phyloP scores from a whole-genome alignment of 306 rosid genomes.

The Cucumis hystrix region DNA sequence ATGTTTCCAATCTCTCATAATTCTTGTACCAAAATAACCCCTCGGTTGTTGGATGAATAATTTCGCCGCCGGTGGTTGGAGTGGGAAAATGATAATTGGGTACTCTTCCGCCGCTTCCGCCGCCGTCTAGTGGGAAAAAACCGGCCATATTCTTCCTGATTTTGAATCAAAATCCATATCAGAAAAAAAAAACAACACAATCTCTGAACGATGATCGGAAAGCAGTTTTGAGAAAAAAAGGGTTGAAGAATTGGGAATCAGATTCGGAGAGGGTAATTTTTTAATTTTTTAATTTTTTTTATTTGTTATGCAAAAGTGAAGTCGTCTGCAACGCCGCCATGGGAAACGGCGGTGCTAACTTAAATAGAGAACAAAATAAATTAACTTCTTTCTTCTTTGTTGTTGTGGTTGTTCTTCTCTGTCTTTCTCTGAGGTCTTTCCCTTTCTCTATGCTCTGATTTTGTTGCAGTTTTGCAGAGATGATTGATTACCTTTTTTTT shows the following conservation, averaged over 20 bases:
- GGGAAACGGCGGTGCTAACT: not conserved
- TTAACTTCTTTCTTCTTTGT: not conserved
- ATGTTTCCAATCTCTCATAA: constrained; percentile 35
- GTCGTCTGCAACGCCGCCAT: constrained; percentile 5
- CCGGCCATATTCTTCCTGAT: constrained; percentile 42
- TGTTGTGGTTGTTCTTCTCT: not conserved
- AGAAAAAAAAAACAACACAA: not conserved
- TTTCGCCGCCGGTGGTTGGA: not conserved
- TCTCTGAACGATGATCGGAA: not conserved
- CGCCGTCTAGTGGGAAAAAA: constrained; percentile 39
- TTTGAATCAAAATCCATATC: constrained; percentile 49
- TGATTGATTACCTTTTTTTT: not conserved
- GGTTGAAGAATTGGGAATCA: not conserved
- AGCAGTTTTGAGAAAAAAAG: not conserved
- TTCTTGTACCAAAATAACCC: constrained; percentile 35
- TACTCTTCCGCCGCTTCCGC: constrained; percentile 14
- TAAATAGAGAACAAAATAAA: not conserved
- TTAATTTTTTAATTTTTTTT: not conserved
- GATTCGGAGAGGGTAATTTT: not conserved
- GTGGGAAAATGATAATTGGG: constrained; percentile 9
- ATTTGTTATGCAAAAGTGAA: not conserved
- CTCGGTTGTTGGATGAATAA: constrained; percentile 7
- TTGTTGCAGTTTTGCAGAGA: constrained; percentile 2
- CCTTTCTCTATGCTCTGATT: constrained; percentile 8
- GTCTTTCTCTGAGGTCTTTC: not conserved